These are phyloP conservation scores for Zelonia costaricensis DNA, from an alignment of 208 protist genomes.

Conservation along the genomic window DNA sequence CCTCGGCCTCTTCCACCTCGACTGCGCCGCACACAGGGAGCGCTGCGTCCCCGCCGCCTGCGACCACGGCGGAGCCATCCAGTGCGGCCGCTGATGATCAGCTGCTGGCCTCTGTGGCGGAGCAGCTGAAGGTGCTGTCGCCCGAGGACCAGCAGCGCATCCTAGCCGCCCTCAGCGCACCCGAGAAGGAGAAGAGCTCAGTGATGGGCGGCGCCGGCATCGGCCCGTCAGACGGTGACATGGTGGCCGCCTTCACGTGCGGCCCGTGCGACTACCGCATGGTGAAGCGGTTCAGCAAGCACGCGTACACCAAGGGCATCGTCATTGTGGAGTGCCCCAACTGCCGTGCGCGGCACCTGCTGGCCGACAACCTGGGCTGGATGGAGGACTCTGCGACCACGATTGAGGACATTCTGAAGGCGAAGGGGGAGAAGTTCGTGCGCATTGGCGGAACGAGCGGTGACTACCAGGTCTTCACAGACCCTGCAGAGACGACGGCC, in stretches of 20 bases:
- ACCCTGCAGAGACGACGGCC: too few relatives aligned
- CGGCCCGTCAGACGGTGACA: constrained; percentile 73
- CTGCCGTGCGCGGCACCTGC: constrained; percentile 84
- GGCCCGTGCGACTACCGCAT: constrained; percentile 82
- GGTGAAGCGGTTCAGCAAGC: constrained; percentile 92
- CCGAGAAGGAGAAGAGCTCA: constrained; percentile 47
- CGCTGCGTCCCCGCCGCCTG: too few relatives aligned
- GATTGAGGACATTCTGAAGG: constrained; percentile 84
- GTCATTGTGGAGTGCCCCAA: constrained; percentile 91
- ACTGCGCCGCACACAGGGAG: too few relatives aligned
- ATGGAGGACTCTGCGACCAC: constrained; percentile 71
- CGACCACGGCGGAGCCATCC: too few relatives aligned
- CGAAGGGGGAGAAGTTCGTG: constrained; percentile 72
- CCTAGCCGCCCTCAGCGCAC: constrained; percentile 47
- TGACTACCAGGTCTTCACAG: constrained; percentile 50
- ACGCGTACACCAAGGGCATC: constrained; percentile 92
- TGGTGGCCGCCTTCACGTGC: constrained; percentile 91
- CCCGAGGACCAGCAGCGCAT: constrained; percentile 67
- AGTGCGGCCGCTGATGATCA: constrained; percentile 5
- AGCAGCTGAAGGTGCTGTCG: constrained; percentile 52
- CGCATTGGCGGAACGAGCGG: constrained; percentile 50
- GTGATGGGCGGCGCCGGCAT: constrained; percentile 84
- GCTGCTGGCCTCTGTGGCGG: constrained; percentile 18
- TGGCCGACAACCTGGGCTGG: constrained; percentile 94
- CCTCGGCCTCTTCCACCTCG: background rate